A percentile compares a stretch with the other conserved stretches of the same genome.
phyloP scores from a whole-genome alignment of 2,329 filamentous ascomycete species.

The Neoarthrinium moseri region DNA sequence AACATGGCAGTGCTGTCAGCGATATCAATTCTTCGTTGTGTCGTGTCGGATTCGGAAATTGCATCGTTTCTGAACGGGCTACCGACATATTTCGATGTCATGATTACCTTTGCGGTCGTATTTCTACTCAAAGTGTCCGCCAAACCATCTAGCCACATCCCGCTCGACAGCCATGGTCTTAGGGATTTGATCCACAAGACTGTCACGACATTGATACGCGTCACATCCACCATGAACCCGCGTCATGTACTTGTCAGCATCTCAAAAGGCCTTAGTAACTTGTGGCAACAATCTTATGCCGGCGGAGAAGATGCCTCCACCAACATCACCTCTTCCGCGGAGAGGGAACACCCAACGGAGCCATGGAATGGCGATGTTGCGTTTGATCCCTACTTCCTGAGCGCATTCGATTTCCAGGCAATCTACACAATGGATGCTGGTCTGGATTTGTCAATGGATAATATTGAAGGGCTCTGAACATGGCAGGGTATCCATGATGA shows the following conservation, averaged over 20 bases:
- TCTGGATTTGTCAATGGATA: neutral
- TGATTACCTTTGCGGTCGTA: constrained; percentile 27
- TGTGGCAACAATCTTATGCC: neutral
- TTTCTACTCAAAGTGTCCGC: constrained; percentile 23
- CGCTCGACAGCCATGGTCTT: constrained; percentile 21
- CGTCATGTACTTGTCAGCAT: constrained; percentile 15
- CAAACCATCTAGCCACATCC: constrained; percentile 11
- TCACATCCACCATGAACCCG: constrained; percentile 15
- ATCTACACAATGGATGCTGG: neutral
- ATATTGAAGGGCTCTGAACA: no score
- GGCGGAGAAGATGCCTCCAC: neutral
- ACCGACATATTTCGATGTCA: constrained; percentile 25
- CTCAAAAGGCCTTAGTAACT: constrained; percentile 9
- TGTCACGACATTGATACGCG: constrained; percentile 6
- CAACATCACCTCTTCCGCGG: neutral
- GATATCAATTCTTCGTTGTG: constrained; percentile 18
- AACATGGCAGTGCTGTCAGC: constrained; percentile 23
- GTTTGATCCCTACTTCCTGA: neutral
- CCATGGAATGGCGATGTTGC: neutral
- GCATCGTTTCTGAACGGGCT: constrained; percentile 22
- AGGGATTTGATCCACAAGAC: constrained; percentile 7
- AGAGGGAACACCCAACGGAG: neutral
- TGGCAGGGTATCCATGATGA: no score
- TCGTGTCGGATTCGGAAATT: constrained; percentile 21
- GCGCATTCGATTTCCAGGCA: neutral